These are phyloP conservation scores for Colletotrichum viniferum DNA, from an alignment of 2,329 filamentous ascomycete species.

Conservation along the genomic window DNA sequence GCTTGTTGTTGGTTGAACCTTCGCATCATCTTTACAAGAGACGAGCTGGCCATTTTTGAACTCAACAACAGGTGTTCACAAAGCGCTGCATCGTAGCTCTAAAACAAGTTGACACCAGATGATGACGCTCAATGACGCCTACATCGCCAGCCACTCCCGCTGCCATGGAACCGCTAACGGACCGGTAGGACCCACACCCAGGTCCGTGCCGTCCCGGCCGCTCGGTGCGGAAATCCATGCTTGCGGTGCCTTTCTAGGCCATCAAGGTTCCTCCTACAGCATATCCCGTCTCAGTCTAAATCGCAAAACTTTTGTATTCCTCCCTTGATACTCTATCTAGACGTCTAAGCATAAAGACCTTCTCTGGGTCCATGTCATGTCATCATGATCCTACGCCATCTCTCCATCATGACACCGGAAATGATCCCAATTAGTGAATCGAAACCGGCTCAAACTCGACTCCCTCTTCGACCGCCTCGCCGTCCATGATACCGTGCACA, in stretches of 20 bases:
- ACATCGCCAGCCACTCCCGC: slow-evolving; percentile 5
- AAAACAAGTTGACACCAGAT: not conserved
- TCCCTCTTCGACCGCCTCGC: not conserved
- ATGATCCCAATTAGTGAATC: slow-evolving; percentile 5
- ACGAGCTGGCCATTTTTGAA: not conserved
- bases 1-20: not conserved
- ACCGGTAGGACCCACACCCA: not conserved
- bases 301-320: not conserved
- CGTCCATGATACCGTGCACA: slow-evolving; percentile 16
- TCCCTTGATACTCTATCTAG: not conserved
- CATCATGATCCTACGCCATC: not conserved
- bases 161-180: not conserved
- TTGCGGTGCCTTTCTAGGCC: not conserved
- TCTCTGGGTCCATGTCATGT: not conserved
- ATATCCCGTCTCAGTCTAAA: not conserved
- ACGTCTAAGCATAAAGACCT: not conserved
- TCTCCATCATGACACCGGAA: rapidly evolving
- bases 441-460: slow-evolving; percentile 1
- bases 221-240: not conserved
- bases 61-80: rapidly evolving
- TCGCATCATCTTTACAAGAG: rapidly evolving
- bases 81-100: not conserved
- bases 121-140: slow-evolving; percentile 19
- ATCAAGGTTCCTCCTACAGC: not conserved
- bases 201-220: slow-evolving; percentile 6